phyloP scores from a whole-genome alignment of 1,284 basidiomycete species.

The Pseudozyma tsukubaensis region DNA sequence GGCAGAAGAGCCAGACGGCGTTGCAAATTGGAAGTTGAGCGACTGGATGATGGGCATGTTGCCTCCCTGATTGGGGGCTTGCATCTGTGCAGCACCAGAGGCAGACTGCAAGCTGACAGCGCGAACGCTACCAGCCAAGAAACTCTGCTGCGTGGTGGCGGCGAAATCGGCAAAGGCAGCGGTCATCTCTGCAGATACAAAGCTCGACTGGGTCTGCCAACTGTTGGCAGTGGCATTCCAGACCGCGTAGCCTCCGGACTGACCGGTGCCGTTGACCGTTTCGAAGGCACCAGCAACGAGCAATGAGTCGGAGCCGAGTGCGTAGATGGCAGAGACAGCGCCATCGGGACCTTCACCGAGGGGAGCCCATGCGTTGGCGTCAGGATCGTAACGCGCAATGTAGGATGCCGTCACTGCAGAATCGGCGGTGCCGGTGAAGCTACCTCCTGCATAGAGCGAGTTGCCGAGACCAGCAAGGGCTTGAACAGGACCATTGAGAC shows the following conservation, averaged over 20 bases:
- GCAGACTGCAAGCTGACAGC: conserved; percentile 69
- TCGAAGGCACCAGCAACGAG: conserved; percentile 83
- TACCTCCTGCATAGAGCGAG: conserved; percentile 83
- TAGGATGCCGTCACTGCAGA: conserved; percentile 71
- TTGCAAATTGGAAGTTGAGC: conserved; percentile 67
- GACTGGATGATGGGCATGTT: conserved; percentile 56
- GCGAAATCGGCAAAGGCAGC: conserved; percentile 74
- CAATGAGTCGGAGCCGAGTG: conserved; percentile 73
- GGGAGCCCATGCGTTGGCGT: conserved; percentile 76
- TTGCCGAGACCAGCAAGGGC: conserved; percentile 57
- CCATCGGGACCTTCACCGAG: conserved; percentile 84
- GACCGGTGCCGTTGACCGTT: conserved; percentile 69
- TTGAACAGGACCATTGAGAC: conserved; percentile 65
- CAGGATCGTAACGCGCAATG: conserved; percentile 81
- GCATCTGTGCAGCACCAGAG: conserved; percentile 70
- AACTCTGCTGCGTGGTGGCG: conserved; percentile 70
- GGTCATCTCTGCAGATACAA: conserved; percentile 75
- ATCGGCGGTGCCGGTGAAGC: conserved; percentile 80
- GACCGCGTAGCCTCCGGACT: conserved; percentile 78
- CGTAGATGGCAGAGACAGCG: conserved; percentile 74
- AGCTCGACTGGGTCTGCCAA: conserved; percentile 73
- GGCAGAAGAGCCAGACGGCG: conserved; percentile 74
- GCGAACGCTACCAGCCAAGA: conserved; percentile 70
- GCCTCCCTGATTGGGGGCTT: conserved; percentile 59
- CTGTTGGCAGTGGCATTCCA: conserved; percentile 77